Base-by-base conservation (phyloP, 169 alveolate genomes). In the Eimeria necatrix region DNA sequence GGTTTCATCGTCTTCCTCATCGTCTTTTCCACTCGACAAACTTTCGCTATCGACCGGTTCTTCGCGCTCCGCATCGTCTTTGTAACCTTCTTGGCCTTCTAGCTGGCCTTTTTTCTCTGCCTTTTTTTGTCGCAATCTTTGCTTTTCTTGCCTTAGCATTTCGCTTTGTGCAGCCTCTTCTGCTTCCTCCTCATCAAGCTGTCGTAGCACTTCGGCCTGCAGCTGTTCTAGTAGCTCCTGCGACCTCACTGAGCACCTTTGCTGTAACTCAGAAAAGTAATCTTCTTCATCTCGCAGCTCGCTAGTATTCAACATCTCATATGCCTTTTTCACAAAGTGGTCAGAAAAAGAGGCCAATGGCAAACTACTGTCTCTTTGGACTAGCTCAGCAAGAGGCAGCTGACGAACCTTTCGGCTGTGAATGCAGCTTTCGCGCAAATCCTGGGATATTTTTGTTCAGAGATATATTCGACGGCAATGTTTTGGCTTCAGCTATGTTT, bases 191-290 rank as follows among this genome's bases (percentile, higher is more conserved):
- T 81, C 90, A 4, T 81, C 90, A 9, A 81, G 90, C 12, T n/a
- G 70, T 48, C 52, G 90, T 0, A 81, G 90, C 52, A 22, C 74
- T 24, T 81, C 90, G 18, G 59, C 56, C 52, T 81, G 90, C 32
- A 68, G 90, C 24, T 81, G 74, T 81, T 81, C 90, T 51, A 51
- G 90, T 26, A 81, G 53, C 59, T n/a, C 52, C 18, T 81, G 90
- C 26, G 52, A 14, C 74, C 24, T 81, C 5, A 53, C 26, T 32
- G 74, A 81, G 18, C 73, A 81, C 8, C 52, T 81, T 16, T 81
- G 73, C 20, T 81, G 90, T n/a, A 81, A 53, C 26, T 81, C 73
- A 5, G 90, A 53, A 8, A 81, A 71, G 4, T 53, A n/a, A 9
- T 9, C 46, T 22, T 53, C 53, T 4, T 51, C 26, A 22, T 22